Evolutionary conservation across 805 yeast species (phyloP).

Genomic region (Metschnikowia bowlesiae): DNA sequence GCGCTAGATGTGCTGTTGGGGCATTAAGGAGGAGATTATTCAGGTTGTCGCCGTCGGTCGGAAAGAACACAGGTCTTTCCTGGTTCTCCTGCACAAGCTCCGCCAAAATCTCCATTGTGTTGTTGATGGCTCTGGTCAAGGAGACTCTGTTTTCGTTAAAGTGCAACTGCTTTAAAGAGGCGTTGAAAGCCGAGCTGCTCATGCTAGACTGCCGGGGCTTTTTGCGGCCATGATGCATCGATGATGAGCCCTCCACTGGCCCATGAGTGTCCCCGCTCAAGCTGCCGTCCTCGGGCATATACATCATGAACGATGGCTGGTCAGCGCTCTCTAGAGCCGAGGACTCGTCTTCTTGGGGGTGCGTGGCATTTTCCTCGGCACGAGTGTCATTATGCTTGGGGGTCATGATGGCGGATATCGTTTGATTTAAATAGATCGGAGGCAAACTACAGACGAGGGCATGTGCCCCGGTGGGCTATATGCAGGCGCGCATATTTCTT

Average conservation of each 20-base stretch:
- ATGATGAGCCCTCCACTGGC: conserved; percentile 27
- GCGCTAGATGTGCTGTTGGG: conserved; percentile 48
- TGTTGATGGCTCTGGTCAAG: conserved; percentile 56
- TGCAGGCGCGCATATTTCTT: not conserved
- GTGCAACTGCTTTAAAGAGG: conserved; percentile 67
- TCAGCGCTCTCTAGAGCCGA: conserved; percentile 9
- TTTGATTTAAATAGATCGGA: not conserved
- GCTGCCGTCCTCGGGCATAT: conserved; percentile 31
- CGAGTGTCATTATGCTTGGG: conserved; percentile 3
- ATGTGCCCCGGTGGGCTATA: too few relatives aligned
- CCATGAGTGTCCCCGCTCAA: conserved; percentile 26
- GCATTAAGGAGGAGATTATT: conserved; percentile 43
- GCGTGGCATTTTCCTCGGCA: not conserved
- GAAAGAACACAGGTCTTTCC: conserved; percentile 59
- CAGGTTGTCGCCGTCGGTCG: conserved; percentile 38
- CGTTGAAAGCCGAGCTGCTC: conserved; percentile 30
- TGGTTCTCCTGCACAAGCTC: conserved; percentile 55
- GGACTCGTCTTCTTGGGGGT: conserved; percentile 11
- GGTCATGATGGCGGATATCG: not conserved
- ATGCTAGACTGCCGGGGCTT: conserved; percentile 15
- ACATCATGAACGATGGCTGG: conserved; percentile 20
- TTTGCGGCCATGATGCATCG: conserved; percentile 5
- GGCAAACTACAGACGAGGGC: conserved; percentile 3
- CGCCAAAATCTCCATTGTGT: conserved; percentile 46
- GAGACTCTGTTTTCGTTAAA: conserved; percentile 70